Conservation (phyloP, 2,329 filamentous ascomycete genomes). For the Fusarium redolens region DNA sequence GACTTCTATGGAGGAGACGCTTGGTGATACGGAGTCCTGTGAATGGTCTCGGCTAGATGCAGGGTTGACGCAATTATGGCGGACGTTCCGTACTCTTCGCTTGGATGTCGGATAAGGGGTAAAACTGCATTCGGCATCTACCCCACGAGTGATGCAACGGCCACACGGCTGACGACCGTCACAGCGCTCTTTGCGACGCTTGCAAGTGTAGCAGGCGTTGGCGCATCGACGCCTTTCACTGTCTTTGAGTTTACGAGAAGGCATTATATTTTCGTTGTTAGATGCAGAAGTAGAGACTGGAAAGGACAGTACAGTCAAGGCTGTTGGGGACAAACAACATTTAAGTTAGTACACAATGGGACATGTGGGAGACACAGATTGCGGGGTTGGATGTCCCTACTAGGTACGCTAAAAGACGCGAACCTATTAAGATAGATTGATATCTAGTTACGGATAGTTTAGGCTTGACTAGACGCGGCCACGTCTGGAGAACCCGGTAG, state of each 20-base stretch:
- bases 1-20: background rate
- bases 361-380: accelerated
- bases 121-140: background rate
- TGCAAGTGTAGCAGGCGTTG: background rate
- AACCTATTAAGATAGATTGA: background rate
- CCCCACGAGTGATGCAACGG: background rate
- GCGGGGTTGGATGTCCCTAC: background rate
- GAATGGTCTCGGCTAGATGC: accelerated
- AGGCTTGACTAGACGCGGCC: background rate
- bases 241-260: background rate
- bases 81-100: background rate
- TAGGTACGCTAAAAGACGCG: background rate
- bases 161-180: background rate
- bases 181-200: background rate
- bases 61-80: background rate
- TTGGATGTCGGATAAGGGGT: background rate
- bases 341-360: background rate
- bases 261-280: background rate
- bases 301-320: background rate
- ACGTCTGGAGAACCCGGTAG: background rate
- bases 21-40: background rate
- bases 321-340: background rate
- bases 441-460: background rate
- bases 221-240: background rate
- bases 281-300: background rate